Conservation (phyloP, 164 flowering plant species). For the Paratinospora sagittata region DNA sequence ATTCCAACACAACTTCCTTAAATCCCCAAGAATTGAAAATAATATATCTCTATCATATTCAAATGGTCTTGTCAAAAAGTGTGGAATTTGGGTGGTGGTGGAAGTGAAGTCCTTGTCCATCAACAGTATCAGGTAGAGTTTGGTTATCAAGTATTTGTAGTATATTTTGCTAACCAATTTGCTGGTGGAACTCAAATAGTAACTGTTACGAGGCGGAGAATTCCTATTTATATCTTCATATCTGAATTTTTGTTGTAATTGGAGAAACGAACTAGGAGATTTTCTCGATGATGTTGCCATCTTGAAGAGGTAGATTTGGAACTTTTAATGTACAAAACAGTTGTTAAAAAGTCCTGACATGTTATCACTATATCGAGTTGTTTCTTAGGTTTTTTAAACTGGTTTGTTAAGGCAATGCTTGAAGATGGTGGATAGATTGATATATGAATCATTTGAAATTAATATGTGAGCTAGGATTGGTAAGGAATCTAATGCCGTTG, state of each 20-base stretch:
- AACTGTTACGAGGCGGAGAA: not conserved
- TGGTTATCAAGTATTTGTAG: not conserved
- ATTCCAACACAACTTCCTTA: conserved; percentile 25
- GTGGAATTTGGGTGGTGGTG: conserved; percentile 25
- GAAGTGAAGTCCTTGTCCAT: conserved; percentile 40
- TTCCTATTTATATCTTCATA: not conserved
- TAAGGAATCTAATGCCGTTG: conserved; percentile 12
- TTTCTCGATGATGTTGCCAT: too few species aligned
- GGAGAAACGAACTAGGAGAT: not conserved
- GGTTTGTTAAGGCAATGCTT: not conserved
- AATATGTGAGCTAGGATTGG: not conserved
- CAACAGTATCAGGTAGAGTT: conserved; percentile 27
- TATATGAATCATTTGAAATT: too few species aligned
- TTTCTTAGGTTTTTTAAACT: not conserved
- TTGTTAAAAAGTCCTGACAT: too few species aligned
- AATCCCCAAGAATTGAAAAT: conserved; percentile 11
- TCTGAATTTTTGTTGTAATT: not conserved
- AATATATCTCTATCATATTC: conserved; percentile 42
- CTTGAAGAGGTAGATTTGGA: too few species aligned
- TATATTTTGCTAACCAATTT: not conserved
- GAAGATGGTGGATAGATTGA: not conserved
- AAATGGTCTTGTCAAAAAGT: conserved; percentile 11
- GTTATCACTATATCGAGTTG: not conserved
- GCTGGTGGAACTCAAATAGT: not conserved
- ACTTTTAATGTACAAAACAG: not conserved